A percentile compares a stretch with the other conserved stretches of the same genome.
Evolutionary conservation across 202 grass and related monocot species (phyloP).

Genomic region (Panicum virgatum): DNA sequence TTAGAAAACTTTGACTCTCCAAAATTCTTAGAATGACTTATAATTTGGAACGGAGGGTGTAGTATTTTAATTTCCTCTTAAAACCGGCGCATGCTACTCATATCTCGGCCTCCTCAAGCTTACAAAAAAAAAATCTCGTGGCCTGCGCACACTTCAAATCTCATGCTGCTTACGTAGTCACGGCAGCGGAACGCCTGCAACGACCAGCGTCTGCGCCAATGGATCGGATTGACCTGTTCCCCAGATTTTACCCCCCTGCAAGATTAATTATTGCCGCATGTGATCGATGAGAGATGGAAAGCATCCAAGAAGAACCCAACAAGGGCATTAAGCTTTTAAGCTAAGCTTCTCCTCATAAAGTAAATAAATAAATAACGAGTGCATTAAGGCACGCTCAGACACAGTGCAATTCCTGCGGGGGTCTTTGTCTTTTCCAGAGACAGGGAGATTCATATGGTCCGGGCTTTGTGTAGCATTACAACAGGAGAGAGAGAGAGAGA

Average conservation of each 20-base stretch:
- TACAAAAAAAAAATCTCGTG: no score
- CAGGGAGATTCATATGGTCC: slow-evolving; percentile 41
- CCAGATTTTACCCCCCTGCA: background rate
- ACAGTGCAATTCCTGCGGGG: no score
- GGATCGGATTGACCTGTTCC: background rate
- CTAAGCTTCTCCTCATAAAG: background rate
- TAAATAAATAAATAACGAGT: background rate
- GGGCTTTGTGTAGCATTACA: slow-evolving; percentile 45
- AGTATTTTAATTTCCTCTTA: no score
- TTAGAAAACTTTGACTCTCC: no score
- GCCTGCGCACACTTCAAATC: background rate
- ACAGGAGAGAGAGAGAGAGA: background rate
- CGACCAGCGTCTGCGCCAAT: background rate
- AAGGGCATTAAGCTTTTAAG: slow-evolving; percentile 29
- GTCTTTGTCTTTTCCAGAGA: background rate
- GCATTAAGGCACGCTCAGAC: no score
- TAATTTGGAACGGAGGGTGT: no score
- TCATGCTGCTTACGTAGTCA: background rate
- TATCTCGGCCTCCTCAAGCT: no score
- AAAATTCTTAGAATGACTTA: no score
- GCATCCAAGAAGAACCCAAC: slow-evolving; percentile 24
- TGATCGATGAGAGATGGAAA: slow-evolving; percentile 10
- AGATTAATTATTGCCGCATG: slow-evolving; percentile 16
- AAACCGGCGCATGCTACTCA: no score
- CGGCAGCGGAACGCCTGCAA: background rate